Percentiles rank a stretch among this genome's conserved stretches.
Conservation (phyloP, 345 rosid species). For the Brassica cretica region DNA sequence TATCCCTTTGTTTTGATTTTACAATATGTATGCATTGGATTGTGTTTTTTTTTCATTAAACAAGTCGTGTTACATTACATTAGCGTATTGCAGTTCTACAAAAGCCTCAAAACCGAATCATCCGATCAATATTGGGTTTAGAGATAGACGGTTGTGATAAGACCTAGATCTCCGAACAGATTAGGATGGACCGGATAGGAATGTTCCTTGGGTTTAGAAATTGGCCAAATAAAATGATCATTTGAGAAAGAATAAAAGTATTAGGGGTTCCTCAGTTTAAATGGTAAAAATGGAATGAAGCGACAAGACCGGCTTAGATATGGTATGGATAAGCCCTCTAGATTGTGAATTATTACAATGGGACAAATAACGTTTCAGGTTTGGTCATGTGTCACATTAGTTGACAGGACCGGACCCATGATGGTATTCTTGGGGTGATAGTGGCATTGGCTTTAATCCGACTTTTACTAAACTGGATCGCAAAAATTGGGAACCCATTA, state of each 20-base stretch:
- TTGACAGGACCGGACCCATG: slow-evolving; percentile 33
- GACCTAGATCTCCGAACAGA: background rate
- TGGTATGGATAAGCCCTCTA: background rate
- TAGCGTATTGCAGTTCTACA: background rate
- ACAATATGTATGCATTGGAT: slow-evolving; percentile 12
- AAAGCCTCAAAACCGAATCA: background rate
- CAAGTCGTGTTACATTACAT: background rate
- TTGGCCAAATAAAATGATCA: background rate
- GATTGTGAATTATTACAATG: background rate
- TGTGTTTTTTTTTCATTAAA: background rate
- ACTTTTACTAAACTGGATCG: slow-evolving; percentile 12
- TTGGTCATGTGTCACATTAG: slow-evolving; percentile 28
- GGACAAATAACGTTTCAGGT: slow-evolving; percentile 25
- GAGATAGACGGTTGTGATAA: background rate
- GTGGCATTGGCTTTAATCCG: slow-evolving; percentile 11
- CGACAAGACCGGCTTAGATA: background rate
- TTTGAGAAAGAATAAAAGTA: too few species aligned
- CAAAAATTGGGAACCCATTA: slow-evolving; percentile 3
- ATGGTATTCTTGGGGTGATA: slow-evolving; percentile 16
- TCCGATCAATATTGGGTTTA: background rate
- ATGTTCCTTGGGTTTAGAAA: background rate
- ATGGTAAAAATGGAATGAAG: background rate
- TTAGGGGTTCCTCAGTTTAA: background rate
- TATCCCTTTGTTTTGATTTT: slow-evolving; percentile 6
- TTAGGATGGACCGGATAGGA: background rate